Conservation (phyloP, 352 stramenopile species). For the Globisporangium cylindrosporum region DNA sequence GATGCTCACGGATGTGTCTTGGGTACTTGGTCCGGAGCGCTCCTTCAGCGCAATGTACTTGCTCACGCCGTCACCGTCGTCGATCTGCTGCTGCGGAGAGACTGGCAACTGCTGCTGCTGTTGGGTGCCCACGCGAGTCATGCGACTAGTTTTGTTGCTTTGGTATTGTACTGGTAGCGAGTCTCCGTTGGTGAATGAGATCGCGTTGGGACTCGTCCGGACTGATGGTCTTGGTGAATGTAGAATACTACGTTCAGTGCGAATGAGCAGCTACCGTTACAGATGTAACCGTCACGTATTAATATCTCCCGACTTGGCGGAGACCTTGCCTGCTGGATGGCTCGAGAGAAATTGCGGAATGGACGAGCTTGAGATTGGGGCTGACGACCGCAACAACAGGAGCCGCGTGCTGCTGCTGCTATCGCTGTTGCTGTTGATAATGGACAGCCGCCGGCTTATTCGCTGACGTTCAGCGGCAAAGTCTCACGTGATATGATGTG, state of each 20-base stretch:
- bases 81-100: neutral
- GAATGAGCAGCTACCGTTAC: neutral
- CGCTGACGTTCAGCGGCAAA: neutral
- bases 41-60: neutral
- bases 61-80: neutral
- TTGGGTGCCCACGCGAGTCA: neutral
- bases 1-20: slow-evolving; percentile 54
- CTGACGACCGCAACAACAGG: neutral
- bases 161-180: neutral
- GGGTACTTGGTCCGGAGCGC: neutral
- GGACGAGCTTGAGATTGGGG: neutral
- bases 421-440: neutral
- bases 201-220: neutral
- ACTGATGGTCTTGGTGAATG: neutral
- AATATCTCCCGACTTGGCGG: neutral
- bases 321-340: neutral
- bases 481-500: too few species aligned
- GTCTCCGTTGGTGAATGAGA: neutral
- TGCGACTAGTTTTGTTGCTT: neutral
- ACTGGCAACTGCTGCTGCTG: neutral
- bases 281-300: neutral
- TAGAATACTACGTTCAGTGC: neutral
- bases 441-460: neutral
- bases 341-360: neutral
- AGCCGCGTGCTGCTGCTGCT: too few species aligned